phyloP scores from a whole-genome alignment of 768 basidiomycete genomes.

The Russula compacta region DNA sequence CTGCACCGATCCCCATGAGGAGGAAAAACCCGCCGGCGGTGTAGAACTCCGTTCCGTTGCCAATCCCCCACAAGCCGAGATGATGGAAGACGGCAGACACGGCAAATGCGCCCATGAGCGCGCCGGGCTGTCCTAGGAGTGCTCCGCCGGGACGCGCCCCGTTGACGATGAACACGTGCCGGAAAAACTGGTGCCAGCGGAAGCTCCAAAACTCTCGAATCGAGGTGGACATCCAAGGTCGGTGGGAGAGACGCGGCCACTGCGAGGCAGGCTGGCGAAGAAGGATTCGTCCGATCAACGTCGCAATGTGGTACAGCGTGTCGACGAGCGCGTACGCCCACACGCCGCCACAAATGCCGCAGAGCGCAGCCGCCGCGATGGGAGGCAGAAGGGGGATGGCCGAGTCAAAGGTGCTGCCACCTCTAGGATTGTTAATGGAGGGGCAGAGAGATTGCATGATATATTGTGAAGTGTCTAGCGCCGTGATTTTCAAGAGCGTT shows the following conservation, averaged over 20 bases:
- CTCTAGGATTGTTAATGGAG: not conserved
- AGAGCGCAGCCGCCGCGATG: not conserved
- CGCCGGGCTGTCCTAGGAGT: slow-evolving; percentile 40
- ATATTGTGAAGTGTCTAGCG: not conserved
- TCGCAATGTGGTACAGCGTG: slow-evolving; percentile 22
- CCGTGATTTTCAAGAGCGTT: not conserved
- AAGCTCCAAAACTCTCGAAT: slow-evolving; percentile 31
- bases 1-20: slow-evolving; percentile 43
- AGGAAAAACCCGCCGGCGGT: slow-evolving; percentile 45
- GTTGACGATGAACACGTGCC: slow-evolving; percentile 26
- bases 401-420: slow-evolving; percentile 3
- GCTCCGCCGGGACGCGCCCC: slow-evolving; percentile 28
- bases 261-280: slow-evolving; percentile 25
- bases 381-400: not conserved
- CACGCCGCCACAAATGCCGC: not conserved
- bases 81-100: slow-evolving; percentile 55
- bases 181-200: slow-evolving; percentile 33
- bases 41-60: slow-evolving; percentile 38
- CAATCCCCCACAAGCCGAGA: slow-evolving; percentile 49
- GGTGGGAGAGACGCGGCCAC: slow-evolving; percentile 29
- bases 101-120: slow-evolving; percentile 48
- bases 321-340: slow-evolving; percentile 14
- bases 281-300: slow-evolving; percentile 23
- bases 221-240: slow-evolving; percentile 31
- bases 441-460: not conserved